Evolutionary conservation across 768 basidiomycete species (phyloP), one percentile per base, ranked within the genome.

Genomic region (Pleurotus platypus): DNA sequence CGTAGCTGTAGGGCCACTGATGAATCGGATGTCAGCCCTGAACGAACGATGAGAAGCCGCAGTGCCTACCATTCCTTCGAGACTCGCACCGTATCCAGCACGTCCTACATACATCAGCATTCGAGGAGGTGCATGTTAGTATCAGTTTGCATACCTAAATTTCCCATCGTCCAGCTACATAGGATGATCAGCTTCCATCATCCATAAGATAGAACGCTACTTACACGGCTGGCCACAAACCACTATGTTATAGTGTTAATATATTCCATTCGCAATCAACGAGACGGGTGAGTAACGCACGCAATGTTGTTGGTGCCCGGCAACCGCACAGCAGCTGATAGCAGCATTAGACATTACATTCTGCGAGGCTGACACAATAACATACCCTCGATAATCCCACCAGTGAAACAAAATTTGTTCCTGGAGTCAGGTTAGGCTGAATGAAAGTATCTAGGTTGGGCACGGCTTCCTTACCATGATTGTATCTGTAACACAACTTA

Each of bases 391-490:
- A 90, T 78, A 48, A 89, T 69, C 37, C 91, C 91, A 5, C 87
- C 87, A 6, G 89, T 90, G 67, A 92, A 92, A 68, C 89, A 92
- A 61, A 94, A 84, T 70, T 78, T 78, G 57, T 77, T 77, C 77
- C 76, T 4, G 59, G 13, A 15, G 27, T 57, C 58, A 26, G 42
- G 39, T 5, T 37, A 8, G 15, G 15, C 2, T 18, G 27, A 30
- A 8, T 8, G 8, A 6, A 6, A 30, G 5, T 30, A 35, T 35
- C 30, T 9, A 11, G 8, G 8, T 9, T 35, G 0, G 7, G 30
- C 7, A 2, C 30, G 43, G 46, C 38, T 42, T 2, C 1, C 60
- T 30, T 60, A 74, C 70, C 69, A 71, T 56, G 67, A 65, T 67
- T 70, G 74, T 39, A 75, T 62, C 74, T 75, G 38, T 38, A 43